These are phyloP conservation scores for Tuber microsphaerosporum DNA, from an alignment of 495 filamentous ascomycete species.

Conservation along the genomic window DNA sequence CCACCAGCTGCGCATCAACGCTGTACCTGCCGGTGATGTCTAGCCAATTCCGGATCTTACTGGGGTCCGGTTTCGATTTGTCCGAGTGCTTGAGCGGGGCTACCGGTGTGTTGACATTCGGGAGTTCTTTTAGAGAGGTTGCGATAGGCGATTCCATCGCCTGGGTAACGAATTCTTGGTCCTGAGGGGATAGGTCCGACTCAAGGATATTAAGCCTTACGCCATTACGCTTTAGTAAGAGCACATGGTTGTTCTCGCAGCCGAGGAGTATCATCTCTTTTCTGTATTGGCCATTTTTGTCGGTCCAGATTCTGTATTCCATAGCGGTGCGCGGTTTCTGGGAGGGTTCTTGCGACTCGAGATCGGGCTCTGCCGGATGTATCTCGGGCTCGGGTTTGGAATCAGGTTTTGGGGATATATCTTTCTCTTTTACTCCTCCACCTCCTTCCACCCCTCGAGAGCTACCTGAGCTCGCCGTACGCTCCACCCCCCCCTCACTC, in stretches of 20 bases:
- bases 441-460: constrained; percentile 2
- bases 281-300: neutral
- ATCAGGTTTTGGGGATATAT: neutral
- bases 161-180: neutral
- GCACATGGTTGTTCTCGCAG: neutral
- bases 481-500: neutral
- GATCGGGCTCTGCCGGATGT: neutral
- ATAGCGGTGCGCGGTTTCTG: neutral
- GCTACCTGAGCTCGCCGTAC: neutral
- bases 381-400: neutral
- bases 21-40: neutral
- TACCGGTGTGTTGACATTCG: neutral
- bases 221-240: neutral
- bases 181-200: neutral
- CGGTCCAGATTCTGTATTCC: neutral
- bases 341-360: neutral
- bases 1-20: constrained; percentile 4
- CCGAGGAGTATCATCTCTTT: neutral
- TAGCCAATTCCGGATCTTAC: neutral
- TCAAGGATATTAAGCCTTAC: neutral
- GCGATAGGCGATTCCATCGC: neutral
- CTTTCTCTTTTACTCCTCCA: neutral
- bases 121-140: neutral
- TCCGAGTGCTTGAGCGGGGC: neutral
- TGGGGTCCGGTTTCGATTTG: neutral